Conservation (phyloP, 495 filamentous ascomycete species). For the Immersiella caudata region DNA sequence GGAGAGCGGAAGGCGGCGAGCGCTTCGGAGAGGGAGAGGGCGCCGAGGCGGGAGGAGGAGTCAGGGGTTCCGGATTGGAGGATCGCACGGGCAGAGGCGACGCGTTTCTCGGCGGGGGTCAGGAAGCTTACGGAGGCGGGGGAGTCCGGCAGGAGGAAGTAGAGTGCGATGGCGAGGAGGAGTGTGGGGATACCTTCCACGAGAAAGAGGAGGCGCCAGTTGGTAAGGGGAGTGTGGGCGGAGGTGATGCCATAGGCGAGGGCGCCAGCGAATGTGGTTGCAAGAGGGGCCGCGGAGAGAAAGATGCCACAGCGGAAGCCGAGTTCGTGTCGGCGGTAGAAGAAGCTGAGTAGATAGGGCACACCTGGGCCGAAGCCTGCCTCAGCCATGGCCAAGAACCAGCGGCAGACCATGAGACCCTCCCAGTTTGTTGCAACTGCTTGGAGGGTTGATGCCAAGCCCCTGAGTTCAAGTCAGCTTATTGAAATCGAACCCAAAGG, state of each 20-base stretch:
- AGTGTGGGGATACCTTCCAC: constrained; percentile 80
- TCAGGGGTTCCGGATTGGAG: constrained; percentile 62
- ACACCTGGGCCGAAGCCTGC: constrained; percentile 71
- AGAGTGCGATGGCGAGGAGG: constrained; percentile 65
- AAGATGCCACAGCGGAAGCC: constrained; percentile 78
- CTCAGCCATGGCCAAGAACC: constrained; percentile 69
- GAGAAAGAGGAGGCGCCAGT: constrained; percentile 81
- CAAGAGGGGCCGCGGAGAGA: constrained; percentile 75
- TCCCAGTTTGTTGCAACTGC: constrained; percentile 63
- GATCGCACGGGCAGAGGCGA: constrained; percentile 65
- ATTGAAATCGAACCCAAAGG: not conserved
- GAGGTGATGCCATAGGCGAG: constrained; percentile 83
- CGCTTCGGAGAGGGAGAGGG: constrained; percentile 63
- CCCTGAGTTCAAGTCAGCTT: constrained; percentile 43
- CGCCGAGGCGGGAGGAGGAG: constrained; percentile 45
- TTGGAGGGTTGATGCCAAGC: constrained; percentile 62
- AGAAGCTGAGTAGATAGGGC: constrained; percentile 78
- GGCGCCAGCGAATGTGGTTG: constrained; percentile 80
- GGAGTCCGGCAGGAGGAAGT: constrained; percentile 70
- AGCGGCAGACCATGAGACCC: constrained; percentile 67
- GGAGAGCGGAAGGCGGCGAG: constrained; percentile 57
- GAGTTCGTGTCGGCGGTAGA: constrained; percentile 78
- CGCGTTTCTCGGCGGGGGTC: constrained; percentile 67
- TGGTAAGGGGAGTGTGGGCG: constrained; percentile 61
- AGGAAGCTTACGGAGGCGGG: constrained; percentile 71